Evolutionary conservation across 352 stramenopile genomes (phyloP).

Genomic region (Globisporangium spinosum): DNA sequence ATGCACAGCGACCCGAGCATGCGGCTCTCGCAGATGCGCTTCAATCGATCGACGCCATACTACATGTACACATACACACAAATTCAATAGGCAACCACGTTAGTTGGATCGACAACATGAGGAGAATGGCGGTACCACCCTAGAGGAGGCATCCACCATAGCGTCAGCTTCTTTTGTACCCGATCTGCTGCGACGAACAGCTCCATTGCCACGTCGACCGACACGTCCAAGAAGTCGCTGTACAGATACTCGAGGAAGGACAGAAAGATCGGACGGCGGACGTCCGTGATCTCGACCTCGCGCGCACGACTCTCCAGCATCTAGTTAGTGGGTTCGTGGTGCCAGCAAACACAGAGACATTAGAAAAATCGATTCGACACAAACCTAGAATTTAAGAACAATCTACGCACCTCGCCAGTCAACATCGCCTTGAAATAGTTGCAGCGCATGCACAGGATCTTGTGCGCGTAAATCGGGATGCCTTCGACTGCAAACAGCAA

Average conservation of each 20-base stretch:
- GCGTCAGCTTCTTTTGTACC: slow-evolving; percentile 25
- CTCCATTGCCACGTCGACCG: slow-evolving; percentile 91
- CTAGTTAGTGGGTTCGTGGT: slow-evolving; percentile 24
- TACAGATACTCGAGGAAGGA: slow-evolving; percentile 95
- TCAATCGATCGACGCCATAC: slow-evolving; percentile 86
- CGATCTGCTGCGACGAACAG: slow-evolving; percentile 92
- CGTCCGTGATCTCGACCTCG: slow-evolving; percentile 91
- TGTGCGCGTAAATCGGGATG: slow-evolving; percentile 84
- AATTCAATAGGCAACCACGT: not conserved
- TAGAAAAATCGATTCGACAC: not conserved
- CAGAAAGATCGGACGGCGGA: slow-evolving; percentile 91
- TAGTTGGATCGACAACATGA: not conserved
- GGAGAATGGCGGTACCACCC: not conserved
- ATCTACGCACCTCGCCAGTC: slow-evolving; percentile 53
- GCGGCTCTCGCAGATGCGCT: slow-evolving; percentile 93
- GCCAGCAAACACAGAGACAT: not conserved
- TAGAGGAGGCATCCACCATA: not conserved
- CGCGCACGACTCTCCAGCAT: slow-evolving; percentile 89
- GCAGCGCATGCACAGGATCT: slow-evolving; percentile 92
- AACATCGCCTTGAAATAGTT: slow-evolving; percentile 93
- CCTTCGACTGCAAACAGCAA: slow-evolving; percentile 60
- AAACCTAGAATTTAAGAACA: not conserved
- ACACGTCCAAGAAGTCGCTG: slow-evolving; percentile 92
- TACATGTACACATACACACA: slow-evolving; percentile 13
- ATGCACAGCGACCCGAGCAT: slow-evolving; percentile 95